Conservation (phyloP, 176 grass and related monocot species). For the Paspalum notatum region DNA sequence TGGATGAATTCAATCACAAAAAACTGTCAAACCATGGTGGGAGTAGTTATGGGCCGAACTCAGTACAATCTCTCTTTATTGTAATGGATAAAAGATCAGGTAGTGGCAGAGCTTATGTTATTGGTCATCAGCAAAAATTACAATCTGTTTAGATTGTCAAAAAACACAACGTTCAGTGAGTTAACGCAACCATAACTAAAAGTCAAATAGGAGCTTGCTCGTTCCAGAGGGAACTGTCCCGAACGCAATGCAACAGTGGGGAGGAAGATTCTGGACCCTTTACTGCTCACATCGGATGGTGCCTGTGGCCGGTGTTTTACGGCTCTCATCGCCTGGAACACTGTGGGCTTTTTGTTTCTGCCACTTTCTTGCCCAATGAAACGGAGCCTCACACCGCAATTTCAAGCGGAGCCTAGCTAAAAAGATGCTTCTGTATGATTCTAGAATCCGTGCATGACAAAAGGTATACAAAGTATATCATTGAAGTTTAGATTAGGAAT, state of each 20-base stretch:
- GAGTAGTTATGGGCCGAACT: slow-evolving; percentile 32
- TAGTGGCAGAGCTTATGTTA: slow-evolving; percentile 3
- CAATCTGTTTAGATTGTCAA: background rate
- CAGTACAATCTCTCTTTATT: slow-evolving; percentile 18
- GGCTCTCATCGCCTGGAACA: too few species aligned
- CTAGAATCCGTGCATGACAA: slow-evolving; percentile 9
- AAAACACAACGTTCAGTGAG: background rate
- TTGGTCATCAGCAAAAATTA: background rate
- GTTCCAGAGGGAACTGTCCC: too few species aligned
- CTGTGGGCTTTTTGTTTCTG: too few species aligned
- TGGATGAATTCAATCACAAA: slow-evolving; percentile 5
- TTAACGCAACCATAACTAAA: background rate
- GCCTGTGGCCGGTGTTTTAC: too few species aligned
- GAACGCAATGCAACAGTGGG: too few species aligned
- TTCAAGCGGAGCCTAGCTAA: background rate
- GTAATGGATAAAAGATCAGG: slow-evolving; percentile 19
- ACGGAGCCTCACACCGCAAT: too few species aligned
- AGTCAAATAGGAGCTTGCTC: background rate
- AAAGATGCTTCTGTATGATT: slow-evolving; percentile 24
- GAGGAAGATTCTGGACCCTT: too few species aligned
- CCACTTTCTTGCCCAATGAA: too few species aligned
- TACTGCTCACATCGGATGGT: too few species aligned
- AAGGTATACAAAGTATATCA: background rate
- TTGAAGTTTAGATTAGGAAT: background rate
- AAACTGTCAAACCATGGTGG: slow-evolving; percentile 13